These are phyloP conservation scores for Evansstolkia leycettana DNA, from an alignment of 495 filamentous ascomycete species.

Conservation along the genomic window DNA sequence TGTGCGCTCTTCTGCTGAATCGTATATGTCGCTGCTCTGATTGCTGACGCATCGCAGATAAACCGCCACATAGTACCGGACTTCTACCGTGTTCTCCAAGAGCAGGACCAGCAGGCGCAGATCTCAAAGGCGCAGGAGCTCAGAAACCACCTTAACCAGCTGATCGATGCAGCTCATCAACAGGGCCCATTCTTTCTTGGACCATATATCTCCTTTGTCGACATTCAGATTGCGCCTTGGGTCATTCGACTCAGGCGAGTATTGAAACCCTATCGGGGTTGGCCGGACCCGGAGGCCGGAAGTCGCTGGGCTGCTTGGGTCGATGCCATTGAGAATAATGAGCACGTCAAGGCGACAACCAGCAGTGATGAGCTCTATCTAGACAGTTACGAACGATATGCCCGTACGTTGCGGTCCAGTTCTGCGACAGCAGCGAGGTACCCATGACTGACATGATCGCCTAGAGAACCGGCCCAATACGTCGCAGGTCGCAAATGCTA, in stretches of 20 bases:
- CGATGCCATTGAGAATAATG: constrained; percentile 65
- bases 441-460: constrained; percentile 8
- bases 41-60: constrained; percentile 40
- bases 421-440: neutral
- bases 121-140: constrained; percentile 51
- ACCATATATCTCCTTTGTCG: constrained; percentile 58
- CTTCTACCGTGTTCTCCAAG: constrained; percentile 70
- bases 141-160: constrained; percentile 51
- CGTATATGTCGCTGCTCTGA: constrained; percentile 42
- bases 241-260: constrained; percentile 64
- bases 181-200: constrained; percentile 79
- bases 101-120: constrained; percentile 54
- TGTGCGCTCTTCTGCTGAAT: constrained; percentile 38
- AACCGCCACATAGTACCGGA: constrained; percentile 71
- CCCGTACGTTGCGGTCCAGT: constrained; percentile 30
- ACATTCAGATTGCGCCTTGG: constrained; percentile 84
- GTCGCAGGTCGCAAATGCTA: constrained; percentile 44
- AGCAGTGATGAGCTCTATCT: constrained; percentile 63
- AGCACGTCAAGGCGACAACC: constrained; percentile 64
- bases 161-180: constrained; percentile 59
- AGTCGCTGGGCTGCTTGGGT: constrained; percentile 70
- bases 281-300: constrained; percentile 58
- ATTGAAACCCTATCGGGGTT: constrained; percentile 67
- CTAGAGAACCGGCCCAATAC: constrained; percentile 50
- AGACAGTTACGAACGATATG: constrained; percentile 58